Evolutionary conservation across 257 asterid genomes (phyloP), one percentile per base, ranked within the genome.

Genomic region (Ballota nigra): DNA sequence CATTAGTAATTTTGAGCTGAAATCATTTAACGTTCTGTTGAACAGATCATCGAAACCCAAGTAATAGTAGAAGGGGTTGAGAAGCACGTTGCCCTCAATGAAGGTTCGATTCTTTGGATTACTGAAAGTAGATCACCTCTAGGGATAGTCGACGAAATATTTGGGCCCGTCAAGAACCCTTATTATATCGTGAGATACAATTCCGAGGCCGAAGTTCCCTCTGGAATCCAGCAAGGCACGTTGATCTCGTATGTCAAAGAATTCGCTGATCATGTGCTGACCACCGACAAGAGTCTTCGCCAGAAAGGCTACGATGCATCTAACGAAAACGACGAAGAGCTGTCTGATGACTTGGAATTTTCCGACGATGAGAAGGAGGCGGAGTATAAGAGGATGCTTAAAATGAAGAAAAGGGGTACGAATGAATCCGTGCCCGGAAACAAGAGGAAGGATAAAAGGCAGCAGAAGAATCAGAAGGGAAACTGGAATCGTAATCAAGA

Each of bases 331-430:
- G 99, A 94, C 36, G 97, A 94, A 77, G 99, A 94, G 81, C 40
- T 84, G 58, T 75, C 79, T 0, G 97, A 85, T 0, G 95, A 85
- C 15, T 74, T 70, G 10, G 98, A 92, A 68, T 94, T 94, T 65
- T 89, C 99, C 20, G 99, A 94, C 24, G 99, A 91, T 49, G 99
- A 94, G 81, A 86, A 88, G 80, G 99, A 94, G 76, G 90, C 95
- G 0, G 99, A 89, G 83, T 80, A 89, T 77, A 86, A 58, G 82
- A 89, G 73, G 78, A 70, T 78, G 86, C 72, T 71, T 57, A 94
- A 89, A 77, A 80, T 88, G 85, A 89, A 89, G 83, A 94, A 91
- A 76, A 79, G 97, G 78, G 95, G 85, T 16, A 78, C 75, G 7
- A 79, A 70, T 53, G 90, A 86, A 33, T 80, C 82, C 23, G 87